A percentile compares a stretch with the other conserved stretches of the same genome.
Conservation (phyloP, 106 monocot genomes). For the Chionographis japonica region DNA sequence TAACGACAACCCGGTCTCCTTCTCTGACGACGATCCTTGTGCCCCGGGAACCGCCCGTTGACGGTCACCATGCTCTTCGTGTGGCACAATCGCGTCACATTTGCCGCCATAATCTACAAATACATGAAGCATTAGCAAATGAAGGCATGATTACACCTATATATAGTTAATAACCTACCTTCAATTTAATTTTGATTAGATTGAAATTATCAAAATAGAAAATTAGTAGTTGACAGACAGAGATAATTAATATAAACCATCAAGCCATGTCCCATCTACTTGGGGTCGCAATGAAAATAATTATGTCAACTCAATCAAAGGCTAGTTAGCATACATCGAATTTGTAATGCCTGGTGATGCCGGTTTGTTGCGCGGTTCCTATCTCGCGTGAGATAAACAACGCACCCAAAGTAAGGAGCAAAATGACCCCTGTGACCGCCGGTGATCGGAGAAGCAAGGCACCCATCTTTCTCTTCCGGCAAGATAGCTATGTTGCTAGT, state of each 20-base stretch:
- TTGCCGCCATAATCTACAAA: not conserved
- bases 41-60: conserved; percentile 19
- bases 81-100: conserved; percentile 16
- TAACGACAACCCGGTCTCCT: conserved; percentile 14
- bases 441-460: not conserved
- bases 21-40: conserved; percentile 12
- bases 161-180: too few relatives aligned
- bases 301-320: not conserved
- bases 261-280: too few relatives aligned
- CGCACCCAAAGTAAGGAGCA: not conserved
- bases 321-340: conserved; percentile 1
- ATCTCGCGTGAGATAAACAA: not conserved
- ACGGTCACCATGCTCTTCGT: conserved; percentile 18
- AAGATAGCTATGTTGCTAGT: not conserved
- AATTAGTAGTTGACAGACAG: too few relatives aligned
- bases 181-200: too few relatives aligned
- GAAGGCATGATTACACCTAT: not conserved
- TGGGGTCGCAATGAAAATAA: too few relatives aligned
- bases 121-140: not conserved
- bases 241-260: too few relatives aligned
- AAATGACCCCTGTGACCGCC: too few relatives aligned
- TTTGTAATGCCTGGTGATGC: conserved; percentile 13
- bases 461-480: not conserved
- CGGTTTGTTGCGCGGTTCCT: not conserved
- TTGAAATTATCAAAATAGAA: too few relatives aligned